A percentile compares a stretch with the other conserved stretches of the same genome.
Evolutionary conservation across 768 basidiomycete genomes (phyloP).

Genomic region (Chlorophyllum brunneum): DNA sequence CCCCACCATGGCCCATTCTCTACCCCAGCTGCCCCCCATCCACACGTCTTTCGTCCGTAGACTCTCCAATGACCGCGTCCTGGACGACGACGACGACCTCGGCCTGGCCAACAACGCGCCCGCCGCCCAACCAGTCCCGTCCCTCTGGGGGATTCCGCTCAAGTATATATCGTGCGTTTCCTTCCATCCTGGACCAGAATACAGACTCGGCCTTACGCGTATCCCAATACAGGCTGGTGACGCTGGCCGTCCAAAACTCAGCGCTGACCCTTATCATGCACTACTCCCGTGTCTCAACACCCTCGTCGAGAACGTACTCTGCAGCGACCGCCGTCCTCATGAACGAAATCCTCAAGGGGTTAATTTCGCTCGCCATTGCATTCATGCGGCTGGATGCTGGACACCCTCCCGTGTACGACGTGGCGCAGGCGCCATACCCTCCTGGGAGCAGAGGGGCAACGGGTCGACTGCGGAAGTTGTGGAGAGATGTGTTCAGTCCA

Average conservation of each 20-base stretch:
- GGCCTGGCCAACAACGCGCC: conserved; percentile 3
- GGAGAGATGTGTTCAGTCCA: conserved; percentile 71
- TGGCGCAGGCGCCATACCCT: conserved; percentile 27
- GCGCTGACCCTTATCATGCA: conserved; percentile 92
- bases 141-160: conserved; percentile 66
- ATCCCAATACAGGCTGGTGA: conserved; percentile 74
- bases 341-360: conserved; percentile 91
- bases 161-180: conserved; percentile 75
- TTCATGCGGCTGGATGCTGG: conserved; percentile 51
- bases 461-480: conserved; percentile 42
- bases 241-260: conserved; percentile 92
- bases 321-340: conserved; percentile 93
- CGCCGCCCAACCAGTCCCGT: conserved; percentile 30
- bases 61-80: neutral
- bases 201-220: conserved; percentile 5
- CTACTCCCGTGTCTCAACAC: conserved; percentile 83
- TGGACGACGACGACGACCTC: neutral
- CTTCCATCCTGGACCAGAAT: neutral
- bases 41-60: conserved; percentile 1
- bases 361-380: conserved; percentile 86
- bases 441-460: conserved; percentile 6
- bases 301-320: conserved; percentile 77
- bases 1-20: conserved; percentile 8
- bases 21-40: conserved; percentile 5
- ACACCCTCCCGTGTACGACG: conserved; percentile 22